A percentile compares a stretch with the other conserved stretches of the same genome.
These are phyloP conservation scores for Fusarium verticillioides DNA, from an alignment of 2,329 filamentous ascomycete genomes.

Conservation along the genomic window DNA sequence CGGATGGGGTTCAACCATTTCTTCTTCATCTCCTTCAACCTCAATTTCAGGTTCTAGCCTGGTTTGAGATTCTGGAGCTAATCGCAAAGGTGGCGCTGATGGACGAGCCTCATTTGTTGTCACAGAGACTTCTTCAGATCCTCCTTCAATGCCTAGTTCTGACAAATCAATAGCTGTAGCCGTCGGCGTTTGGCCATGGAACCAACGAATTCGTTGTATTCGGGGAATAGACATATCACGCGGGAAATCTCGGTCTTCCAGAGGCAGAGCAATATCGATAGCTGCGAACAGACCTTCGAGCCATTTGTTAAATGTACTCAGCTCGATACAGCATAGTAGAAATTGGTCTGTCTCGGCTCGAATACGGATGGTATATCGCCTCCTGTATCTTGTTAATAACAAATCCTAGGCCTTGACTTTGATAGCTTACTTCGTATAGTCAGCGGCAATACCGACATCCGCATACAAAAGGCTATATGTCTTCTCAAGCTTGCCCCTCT, in stretches of 20 bases:
- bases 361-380: constrained; percentile 75
- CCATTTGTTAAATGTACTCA: constrained; percentile 75
- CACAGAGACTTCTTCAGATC: constrained; percentile 37
- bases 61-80: constrained; percentile 37
- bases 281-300: constrained; percentile 76
- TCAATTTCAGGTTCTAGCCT: constrained; percentile 38
- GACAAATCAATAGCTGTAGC: constrained; percentile 43
- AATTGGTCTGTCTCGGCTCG: constrained; percentile 80
- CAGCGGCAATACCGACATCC: constrained; percentile 78
- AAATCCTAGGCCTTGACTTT: not conserved
- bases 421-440: constrained; percentile 73
- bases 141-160: constrained; percentile 35
- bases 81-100: constrained; percentile 20
- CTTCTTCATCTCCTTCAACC: constrained; percentile 36
- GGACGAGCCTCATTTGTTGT: constrained; percentile 29
- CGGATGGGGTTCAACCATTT: constrained; percentile 38
- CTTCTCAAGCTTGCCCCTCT: constrained; percentile 66
- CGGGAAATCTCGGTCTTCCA: constrained; percentile 76
- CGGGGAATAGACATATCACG: constrained; percentile 70
- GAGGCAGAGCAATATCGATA: constrained; percentile 75
- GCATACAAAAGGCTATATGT: constrained; percentile 80
- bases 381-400: constrained; percentile 50
- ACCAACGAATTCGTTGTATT: constrained; percentile 64
- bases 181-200: constrained; percentile 53
- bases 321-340: constrained; percentile 71